These are phyloP conservation scores for Chimonanthus praecox DNA, from an alignment of 164 flowering plant species.

Conservation along the genomic window DNA sequence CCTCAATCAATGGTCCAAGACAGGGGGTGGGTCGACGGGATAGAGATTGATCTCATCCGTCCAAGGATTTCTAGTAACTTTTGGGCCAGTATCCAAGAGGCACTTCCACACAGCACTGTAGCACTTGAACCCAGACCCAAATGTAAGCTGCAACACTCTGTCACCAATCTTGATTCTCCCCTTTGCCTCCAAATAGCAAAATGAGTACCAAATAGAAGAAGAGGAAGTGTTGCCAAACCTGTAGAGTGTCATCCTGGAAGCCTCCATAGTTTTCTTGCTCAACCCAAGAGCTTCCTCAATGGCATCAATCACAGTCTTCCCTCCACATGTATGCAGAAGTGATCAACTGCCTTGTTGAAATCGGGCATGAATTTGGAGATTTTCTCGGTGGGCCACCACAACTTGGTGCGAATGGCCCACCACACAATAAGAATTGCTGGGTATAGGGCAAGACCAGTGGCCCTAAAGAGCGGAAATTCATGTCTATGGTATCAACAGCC, in stretches of 20 bases:
- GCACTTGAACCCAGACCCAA: slow-evolving; percentile 20
- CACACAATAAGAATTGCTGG: slow-evolving; percentile 22
- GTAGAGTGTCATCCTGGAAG: slow-evolving; percentile 19
- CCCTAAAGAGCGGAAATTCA: slow-evolving; percentile 25
- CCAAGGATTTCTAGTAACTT: slow-evolving; percentile 4
- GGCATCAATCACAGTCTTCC: slow-evolving; percentile 17
- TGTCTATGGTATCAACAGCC: slow-evolving; percentile 29
- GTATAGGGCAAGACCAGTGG: slow-evolving; percentile 35
- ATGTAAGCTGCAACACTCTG: slow-evolving; percentile 15
- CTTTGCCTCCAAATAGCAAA: slow-evolving; percentile 15
- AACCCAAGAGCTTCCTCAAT: slow-evolving; percentile 9
- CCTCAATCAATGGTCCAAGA: slow-evolving; percentile 1
- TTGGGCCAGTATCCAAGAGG: not conserved
- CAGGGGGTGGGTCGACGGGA: slow-evolving; percentile 11
- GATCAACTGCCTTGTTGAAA: slow-evolving; percentile 16
- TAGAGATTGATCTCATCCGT: slow-evolving; percentile 12
- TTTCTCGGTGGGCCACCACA: not conserved
- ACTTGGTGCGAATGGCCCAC: slow-evolving; percentile 10
- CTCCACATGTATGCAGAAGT: slow-evolving; percentile 21
- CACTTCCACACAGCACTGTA: slow-evolving; percentile 20
- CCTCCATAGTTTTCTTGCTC: slow-evolving; percentile 9
- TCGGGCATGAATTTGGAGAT: slow-evolving; percentile 3
- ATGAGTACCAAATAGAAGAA: slow-evolving; percentile 10
- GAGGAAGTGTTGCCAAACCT: slow-evolving; percentile 20
- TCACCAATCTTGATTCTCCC: slow-evolving; percentile 19